These are phyloP conservation scores for Blastomyces emzantsi DNA, from an alignment of 2,329 filamentous ascomycete species.

Conservation along the genomic window DNA sequence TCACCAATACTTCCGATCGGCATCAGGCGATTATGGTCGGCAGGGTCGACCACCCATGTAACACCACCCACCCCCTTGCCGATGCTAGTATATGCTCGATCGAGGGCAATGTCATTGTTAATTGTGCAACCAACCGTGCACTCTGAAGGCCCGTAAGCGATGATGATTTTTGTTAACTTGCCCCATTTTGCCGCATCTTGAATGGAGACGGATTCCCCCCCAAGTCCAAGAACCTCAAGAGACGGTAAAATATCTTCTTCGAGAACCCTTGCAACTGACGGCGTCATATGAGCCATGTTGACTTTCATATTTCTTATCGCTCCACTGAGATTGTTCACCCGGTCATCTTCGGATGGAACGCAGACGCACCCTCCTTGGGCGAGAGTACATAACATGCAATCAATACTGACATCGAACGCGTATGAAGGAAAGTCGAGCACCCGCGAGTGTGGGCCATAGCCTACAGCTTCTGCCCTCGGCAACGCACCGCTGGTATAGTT, in stretches of 20 bases:
- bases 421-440: constrained; percentile 53
- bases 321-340: constrained; percentile 41
- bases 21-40: constrained; percentile 33
- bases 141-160: constrained; percentile 38
- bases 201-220: constrained; percentile 38
- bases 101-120: constrained; percentile 28
- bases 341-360: constrained; percentile 45
- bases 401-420: constrained; percentile 46
- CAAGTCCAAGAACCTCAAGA: constrained; percentile 35
- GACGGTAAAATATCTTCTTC: constrained; percentile 35
- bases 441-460: constrained; percentile 42
- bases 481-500: constrained; percentile 50
- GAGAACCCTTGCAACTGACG: constrained; percentile 46
- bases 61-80: constrained; percentile 29
- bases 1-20: constrained; percentile 50
- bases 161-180: constrained; percentile 36
- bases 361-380: constrained; percentile 52
- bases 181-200: constrained; percentile 37
- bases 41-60: constrained; percentile 35
- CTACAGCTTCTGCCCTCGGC: constrained; percentile 45
- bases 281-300: constrained; percentile 51
- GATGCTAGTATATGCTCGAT: constrained; percentile 32
- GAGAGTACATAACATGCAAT: constrained; percentile 49
- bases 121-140: constrained; percentile 36
- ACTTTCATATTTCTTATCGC: constrained; percentile 44